Conservation (phyloP, 805 yeast species). For the Pichia nanzhaoensis region DNA sequence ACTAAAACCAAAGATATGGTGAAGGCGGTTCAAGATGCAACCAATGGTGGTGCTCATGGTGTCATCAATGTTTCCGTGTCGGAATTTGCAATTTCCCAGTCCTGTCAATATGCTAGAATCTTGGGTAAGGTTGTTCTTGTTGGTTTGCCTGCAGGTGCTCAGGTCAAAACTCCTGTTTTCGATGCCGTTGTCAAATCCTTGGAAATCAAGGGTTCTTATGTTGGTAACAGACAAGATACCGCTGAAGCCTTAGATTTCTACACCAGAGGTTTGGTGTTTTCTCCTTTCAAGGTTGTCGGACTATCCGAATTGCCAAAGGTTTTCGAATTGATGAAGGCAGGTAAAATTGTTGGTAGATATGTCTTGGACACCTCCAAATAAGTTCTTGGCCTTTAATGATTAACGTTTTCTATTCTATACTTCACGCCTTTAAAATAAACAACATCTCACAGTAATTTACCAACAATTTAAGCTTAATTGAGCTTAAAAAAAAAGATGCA, state of each 20-base stretch:
- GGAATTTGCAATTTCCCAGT: constrained; percentile 43
- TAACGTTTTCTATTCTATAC: too few relatives aligned
- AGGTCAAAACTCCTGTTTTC: constrained; percentile 63
- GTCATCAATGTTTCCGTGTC: constrained; percentile 60
- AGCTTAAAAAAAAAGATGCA: too few relatives aligned
- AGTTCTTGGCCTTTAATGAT: too few relatives aligned
- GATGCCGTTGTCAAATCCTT: constrained; percentile 66
- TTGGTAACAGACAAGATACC: constrained; percentile 85
- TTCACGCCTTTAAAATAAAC: too few relatives aligned
- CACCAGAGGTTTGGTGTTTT: constrained; percentile 54
- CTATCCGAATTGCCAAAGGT: constrained; percentile 63
- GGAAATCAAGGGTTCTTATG: constrained; percentile 74
- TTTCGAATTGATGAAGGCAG: constrained; percentile 73
- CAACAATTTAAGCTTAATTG: too few relatives aligned
- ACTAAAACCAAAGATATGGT: constrained; percentile 37
- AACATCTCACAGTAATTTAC: too few relatives aligned
- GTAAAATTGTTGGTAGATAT: constrained; percentile 81
- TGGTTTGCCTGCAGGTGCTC: constrained; percentile 76
- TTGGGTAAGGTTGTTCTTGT: constrained; percentile 58
- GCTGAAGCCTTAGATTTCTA: constrained; percentile 71
- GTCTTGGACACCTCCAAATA: constrained; percentile 73
- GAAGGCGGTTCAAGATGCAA: constrained; percentile 33
- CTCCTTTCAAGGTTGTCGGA: constrained; percentile 68
- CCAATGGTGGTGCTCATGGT: constrained; percentile 56
- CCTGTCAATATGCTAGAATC: constrained; percentile 52